A percentile compares a stretch with the other conserved stretches of the same genome.
Conservation (phyloP, 2,329 filamentous ascomycete species). For the Colletotrichum viniferum region DNA sequence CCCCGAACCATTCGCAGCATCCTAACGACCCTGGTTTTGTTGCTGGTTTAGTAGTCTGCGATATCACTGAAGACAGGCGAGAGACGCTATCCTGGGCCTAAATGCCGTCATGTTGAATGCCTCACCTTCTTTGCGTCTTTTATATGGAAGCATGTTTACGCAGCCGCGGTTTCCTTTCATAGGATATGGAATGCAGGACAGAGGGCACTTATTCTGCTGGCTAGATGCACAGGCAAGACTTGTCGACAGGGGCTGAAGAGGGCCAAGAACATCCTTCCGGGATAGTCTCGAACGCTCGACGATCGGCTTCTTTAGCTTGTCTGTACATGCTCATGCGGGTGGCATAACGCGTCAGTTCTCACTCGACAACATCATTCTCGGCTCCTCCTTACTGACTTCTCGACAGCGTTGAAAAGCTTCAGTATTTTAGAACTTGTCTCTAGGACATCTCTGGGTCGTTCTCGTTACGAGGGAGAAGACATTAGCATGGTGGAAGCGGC, state of each 20-base stretch:
- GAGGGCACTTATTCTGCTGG: background rate
- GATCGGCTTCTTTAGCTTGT: rapidly evolving
- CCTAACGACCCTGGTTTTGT: background rate
- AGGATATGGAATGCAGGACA: background rate
- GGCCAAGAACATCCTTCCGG: background rate
- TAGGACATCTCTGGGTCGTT: background rate
- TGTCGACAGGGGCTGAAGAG: background rate
- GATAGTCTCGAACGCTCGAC: background rate
- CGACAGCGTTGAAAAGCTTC: background rate
- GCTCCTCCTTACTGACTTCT: background rate
- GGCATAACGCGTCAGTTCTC: rapidly evolving
- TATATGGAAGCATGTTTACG: background rate
- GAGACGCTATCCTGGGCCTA: background rate
- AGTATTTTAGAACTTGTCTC: background rate
- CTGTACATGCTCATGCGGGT: background rate
- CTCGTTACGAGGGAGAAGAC: background rate
- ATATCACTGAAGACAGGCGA: background rate
- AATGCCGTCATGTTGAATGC: background rate
- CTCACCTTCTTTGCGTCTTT: background rate
- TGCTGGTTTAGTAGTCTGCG: background rate
- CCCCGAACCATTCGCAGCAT: background rate
- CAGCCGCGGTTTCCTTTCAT: background rate
- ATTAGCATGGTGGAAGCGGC: background rate
- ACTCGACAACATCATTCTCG: background rate
- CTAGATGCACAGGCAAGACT: background rate